Evolutionary conservation across 148 eudicot species (phyloP).

Genomic region (Silene uniflora): DNA sequence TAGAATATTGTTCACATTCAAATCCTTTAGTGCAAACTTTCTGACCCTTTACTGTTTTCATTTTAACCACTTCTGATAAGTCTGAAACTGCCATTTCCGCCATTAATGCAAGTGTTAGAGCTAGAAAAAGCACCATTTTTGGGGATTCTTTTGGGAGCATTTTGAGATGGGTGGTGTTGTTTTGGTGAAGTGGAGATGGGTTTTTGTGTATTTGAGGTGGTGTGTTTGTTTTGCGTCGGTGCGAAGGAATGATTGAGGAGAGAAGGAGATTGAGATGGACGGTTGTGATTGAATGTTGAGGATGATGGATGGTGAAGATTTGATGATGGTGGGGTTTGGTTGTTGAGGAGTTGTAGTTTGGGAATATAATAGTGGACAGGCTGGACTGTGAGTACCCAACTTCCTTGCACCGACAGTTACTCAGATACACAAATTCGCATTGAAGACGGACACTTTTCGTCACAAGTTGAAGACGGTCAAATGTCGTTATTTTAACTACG

Average conservation of each 20-base stretch:
- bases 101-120: not conserved
- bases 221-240: not conserved
- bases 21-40: conserved; percentile 64
- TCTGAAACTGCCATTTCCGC: conserved; percentile 21
- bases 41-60: conserved; percentile 61
- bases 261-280: not conserved
- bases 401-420: not conserved
- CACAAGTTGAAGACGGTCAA: too few relatives aligned
- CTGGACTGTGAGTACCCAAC: not conserved
- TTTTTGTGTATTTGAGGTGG: not conserved
- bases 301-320: conserved; percentile 29
- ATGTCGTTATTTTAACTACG: too few relatives aligned
- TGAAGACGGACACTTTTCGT: too few relatives aligned
- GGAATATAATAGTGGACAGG: not conserved
- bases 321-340: conserved; percentile 16
- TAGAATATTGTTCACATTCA: conserved; percentile 65
- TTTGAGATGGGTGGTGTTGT: not conserved
- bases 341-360: not conserved
- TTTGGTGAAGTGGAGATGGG: conserved; percentile 4
- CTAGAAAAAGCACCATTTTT: conserved; percentile 4
- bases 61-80: conserved; percentile 27
- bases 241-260: conserved; percentile 15
- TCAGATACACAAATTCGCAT: not conserved
- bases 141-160: too few relatives aligned
- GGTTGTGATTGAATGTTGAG: not conserved